These are phyloP conservation scores for Tylopilus subfusipes DNA, from an alignment of 768 basidiomycete species.

Conservation along the genomic window DNA sequence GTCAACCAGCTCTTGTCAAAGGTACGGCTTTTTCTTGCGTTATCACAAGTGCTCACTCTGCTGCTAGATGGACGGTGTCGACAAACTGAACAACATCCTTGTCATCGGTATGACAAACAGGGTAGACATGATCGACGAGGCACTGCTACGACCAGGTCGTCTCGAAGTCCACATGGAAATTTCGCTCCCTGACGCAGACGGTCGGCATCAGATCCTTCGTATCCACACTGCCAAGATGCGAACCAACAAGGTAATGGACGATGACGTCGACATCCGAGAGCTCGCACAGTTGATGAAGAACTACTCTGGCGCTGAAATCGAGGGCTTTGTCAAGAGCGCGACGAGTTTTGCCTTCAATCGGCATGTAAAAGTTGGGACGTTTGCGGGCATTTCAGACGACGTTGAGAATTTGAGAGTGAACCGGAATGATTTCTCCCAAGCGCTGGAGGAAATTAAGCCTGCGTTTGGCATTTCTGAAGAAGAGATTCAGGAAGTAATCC, in stretches of 20 bases:
- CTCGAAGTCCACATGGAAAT: constrained; percentile 99
- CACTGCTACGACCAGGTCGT: constrained; percentile 93
- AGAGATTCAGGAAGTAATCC: constrained; percentile 87
- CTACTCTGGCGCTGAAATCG: constrained; percentile 96
- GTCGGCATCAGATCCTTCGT: constrained; percentile 87
- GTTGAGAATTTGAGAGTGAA: constrained; percentile 91
- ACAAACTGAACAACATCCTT: constrained; percentile 97
- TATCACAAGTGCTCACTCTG: constrained; percentile 9
- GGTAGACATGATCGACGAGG: constrained; percentile 98
- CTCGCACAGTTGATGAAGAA: constrained; percentile 89
- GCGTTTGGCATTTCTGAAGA: constrained; percentile 98
- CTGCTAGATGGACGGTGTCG: constrained; percentile 95
- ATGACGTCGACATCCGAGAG: constrained; percentile 77
- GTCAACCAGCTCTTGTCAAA: constrained; percentile 98
- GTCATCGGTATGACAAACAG: constrained; percentile 99
- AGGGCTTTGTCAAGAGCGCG: constrained; percentile 94
- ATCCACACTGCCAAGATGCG: constrained; percentile 98
- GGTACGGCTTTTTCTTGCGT: constrained; percentile 37
- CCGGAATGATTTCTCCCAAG: constrained; percentile 80
- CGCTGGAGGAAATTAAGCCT: constrained; percentile 91
- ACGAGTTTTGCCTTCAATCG: constrained; percentile 97
- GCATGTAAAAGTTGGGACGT: constrained; percentile 96
- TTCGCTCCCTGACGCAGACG: constrained; percentile 90
- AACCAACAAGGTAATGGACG: constrained; percentile 83
- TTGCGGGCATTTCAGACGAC: constrained; percentile 95